Percentiles rank a stretch among this genome's conserved stretches.
phyloP scores from a whole-genome alignment of 805 yeast species.

The Barnettozyma populi region DNA sequence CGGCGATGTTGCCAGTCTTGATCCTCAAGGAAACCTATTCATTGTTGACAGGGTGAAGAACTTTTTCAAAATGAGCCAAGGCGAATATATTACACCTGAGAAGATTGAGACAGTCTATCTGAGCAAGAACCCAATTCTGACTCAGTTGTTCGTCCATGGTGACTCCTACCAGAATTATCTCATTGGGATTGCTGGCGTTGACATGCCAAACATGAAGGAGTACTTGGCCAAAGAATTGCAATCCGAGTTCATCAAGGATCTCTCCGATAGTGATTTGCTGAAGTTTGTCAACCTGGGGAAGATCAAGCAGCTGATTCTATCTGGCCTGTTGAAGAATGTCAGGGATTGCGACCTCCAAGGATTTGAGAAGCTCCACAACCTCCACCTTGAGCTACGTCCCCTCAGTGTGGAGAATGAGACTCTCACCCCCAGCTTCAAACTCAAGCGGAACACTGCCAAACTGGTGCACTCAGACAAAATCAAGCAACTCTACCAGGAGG shows the following conservation, averaged over 20 bases:
- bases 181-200: slow-evolving; percentile 52
- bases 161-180: slow-evolving; percentile 43
- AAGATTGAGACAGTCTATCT: slow-evolving; percentile 54
- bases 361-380: slow-evolving; percentile 56
- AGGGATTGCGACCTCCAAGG: slow-evolving; percentile 39
- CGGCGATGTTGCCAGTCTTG: slow-evolving; percentile 49
- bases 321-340: not conserved
- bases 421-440: slow-evolving; percentile 60
- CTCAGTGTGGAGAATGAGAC: slow-evolving; percentile 52
- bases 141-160: slow-evolving; percentile 52
- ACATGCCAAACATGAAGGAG: slow-evolving; percentile 26
- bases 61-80: slow-evolving; percentile 52
- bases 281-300: slow-evolving; percentile 2
- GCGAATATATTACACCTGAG: slow-evolving; percentile 59
- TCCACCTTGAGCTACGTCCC: slow-evolving; percentile 51
- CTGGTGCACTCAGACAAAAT: slow-evolving; percentile 37
- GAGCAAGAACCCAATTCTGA: slow-evolving; percentile 33
- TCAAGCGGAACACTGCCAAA: slow-evolving; percentile 46
- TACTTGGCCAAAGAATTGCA: slow-evolving; percentile 8
- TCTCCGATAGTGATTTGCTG: slow-evolving; percentile 3
- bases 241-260: slow-evolving; percentile 4
- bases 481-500: slow-evolving; percentile 44
- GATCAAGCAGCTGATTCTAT: slow-evolving; percentile 2
- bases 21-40: slow-evolving; percentile 40
- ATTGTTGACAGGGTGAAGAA: slow-evolving; percentile 63